A percentile compares a stretch with the other conserved stretches of the same genome.
phyloP scores from a whole-genome alignment of 1,139 yeast species.

The Suhomyces bolitotheri region DNA sequence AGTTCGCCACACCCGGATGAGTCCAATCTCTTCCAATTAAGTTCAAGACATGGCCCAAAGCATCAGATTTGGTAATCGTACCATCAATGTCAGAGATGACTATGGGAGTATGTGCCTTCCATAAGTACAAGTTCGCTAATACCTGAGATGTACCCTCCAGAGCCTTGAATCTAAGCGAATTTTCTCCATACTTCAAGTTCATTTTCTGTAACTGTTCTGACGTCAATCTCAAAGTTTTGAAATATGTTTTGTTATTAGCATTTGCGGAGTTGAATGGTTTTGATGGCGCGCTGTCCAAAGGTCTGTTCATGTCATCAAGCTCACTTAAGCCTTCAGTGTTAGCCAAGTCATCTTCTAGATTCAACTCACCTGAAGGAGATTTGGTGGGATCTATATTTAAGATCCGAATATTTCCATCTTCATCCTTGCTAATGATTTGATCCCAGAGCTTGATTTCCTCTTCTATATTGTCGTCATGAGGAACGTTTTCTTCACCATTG shows the following conservation, averaged over 20 bases:
- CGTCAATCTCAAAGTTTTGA: conserved; percentile 86
- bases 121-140: conserved; percentile 70
- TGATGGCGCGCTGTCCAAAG: not conserved
- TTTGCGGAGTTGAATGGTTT: conserved; percentile 8
- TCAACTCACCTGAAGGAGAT: conserved; percentile 6
- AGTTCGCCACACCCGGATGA: conserved; percentile 89
- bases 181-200: conserved; percentile 75
- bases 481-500: conserved; percentile 16
- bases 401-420: conserved; percentile 73
- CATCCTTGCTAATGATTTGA: conserved; percentile 51
- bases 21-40: conserved; percentile 98
- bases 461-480: conserved; percentile 18
- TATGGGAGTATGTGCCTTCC: conserved; percentile 85
- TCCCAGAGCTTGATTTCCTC: conserved; percentile 36
- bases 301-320: conserved; percentile 11
- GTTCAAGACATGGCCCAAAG: conserved; percentile 92
- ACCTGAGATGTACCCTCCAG: conserved; percentile 81
- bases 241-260: conserved; percentile 45
- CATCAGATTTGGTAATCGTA: conserved; percentile 96
- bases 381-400: conserved; percentile 15
- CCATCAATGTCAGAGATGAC: conserved; percentile 98
- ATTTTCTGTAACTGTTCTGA: conserved; percentile 82
- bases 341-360: conserved; percentile 12
- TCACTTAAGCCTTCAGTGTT: conserved; percentile 17
- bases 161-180: conserved; percentile 75